These are phyloP conservation scores for Rhodotorula mucilaginosa DNA, from an alignment of 1,284 basidiomycete species.

Conservation along the genomic window DNA sequence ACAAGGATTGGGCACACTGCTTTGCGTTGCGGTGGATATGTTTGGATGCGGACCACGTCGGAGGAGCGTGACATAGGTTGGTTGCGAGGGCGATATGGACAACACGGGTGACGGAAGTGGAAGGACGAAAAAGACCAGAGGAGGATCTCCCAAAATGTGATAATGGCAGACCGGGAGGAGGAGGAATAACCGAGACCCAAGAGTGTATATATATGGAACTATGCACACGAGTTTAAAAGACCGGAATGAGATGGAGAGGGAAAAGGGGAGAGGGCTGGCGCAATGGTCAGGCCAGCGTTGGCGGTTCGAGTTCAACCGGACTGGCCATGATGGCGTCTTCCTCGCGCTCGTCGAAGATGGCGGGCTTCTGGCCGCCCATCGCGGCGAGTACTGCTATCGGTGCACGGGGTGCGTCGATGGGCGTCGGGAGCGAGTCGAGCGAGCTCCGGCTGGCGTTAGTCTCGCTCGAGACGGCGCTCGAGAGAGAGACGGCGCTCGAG, in stretches of 20 bases:
- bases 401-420: neutral
- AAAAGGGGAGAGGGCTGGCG: neutral
- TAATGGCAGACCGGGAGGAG: neutral
- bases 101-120: neutral
- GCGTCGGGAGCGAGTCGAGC: neutral
- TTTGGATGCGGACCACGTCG: neutral
- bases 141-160: neutral
- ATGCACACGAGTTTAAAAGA: too few species aligned
- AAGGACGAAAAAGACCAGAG: neutral
- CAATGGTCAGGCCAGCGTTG: neutral
- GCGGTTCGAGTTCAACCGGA: neutral
- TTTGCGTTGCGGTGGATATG: neutral
- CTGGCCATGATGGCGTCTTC: constrained; percentile 1
- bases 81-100: neutral
- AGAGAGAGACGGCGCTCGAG: neutral
- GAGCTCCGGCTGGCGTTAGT: neutral
- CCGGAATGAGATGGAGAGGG: neutral
- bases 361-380: neutral
- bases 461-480: neutral
- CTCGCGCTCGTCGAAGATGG: neutral
- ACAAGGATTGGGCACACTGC: neutral
- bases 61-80: neutral
- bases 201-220: neutral
- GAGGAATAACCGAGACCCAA: neutral
- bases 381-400: neutral